Base-by-base conservation (phyloP, 169 alveolate species). In the Plasmodium vivax region DNA sequence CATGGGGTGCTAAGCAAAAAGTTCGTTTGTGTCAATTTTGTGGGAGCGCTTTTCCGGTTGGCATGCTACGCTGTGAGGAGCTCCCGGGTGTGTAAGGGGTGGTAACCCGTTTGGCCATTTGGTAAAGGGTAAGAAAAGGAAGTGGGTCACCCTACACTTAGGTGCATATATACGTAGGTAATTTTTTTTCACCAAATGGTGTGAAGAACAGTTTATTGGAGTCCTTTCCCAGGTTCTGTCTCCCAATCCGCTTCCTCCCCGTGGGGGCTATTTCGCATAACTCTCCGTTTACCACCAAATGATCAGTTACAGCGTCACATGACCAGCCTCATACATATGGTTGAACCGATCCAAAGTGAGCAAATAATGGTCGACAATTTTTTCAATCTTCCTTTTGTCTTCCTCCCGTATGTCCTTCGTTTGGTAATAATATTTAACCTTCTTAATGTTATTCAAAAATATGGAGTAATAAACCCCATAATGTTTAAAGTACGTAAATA, bases 401-500 rank as follows among this genome's bases (percentile, higher is more conserved):
- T 90, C 91, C 3, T 68, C 91, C 14, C 51, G 43, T 80, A 90
- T 9, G 16, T 80, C 82, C 82, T 90, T 79, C 54, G 36, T 80
- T 23, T 80, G 23, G 32, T 90, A 90, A 81, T 80, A 90, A 79
- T 90, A 90, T 80, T 90, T 90, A 12, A 90, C 68, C 74, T 72
- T 80, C 19, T 90, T 80, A 6, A 90, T 90, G 72, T 43, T 90
- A 41, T 80, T 32, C 54, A 80, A 14, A 47, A 80, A 80, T 79
- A 90, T 58, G 82, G 80, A 6, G 73, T 88, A 88, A 88, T 88
- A 88, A 38, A 88, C 32, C 14, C 54, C 83, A 71, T 80, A 32
- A 58, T 62, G 79, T 88, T 88, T 88, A 58, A 88, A 88, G 74
- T 88, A 68, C n/a, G 27, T 12, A 73, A 88, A 88, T 23, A 88